phyloP scores from a whole-genome alignment of 257 asterid genomes.

The Nicotiana obtusifolia region DNA sequence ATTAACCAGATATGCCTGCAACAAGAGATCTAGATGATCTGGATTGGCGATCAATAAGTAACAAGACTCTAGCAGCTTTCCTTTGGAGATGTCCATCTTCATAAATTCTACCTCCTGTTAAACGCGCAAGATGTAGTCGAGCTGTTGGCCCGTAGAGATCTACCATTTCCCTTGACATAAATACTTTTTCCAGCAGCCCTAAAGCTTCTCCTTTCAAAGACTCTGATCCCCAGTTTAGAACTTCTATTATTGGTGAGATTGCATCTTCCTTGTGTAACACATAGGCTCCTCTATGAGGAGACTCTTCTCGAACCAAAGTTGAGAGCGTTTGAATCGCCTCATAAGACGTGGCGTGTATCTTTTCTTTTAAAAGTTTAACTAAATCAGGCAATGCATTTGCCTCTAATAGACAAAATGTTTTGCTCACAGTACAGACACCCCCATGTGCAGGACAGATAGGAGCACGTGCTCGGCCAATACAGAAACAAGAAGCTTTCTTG shows the following conservation, averaged over 20 bases:
- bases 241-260: constrained; percentile 35
- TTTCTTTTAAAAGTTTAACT: constrained; percentile 28
- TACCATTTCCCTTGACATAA: constrained; percentile 46
- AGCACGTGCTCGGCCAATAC: constrained; percentile 16
- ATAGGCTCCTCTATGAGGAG: constrained; percentile 45
- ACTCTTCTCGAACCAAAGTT: constrained; percentile 53
- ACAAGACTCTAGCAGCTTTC: constrained; percentile 51
- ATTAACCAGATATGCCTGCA: constrained; percentile 15
- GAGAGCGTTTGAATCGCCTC: constrained; percentile 67
- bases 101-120: constrained; percentile 39
- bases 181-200: constrained; percentile 44
- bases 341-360: constrained; percentile 49
- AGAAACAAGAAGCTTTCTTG: constrained; percentile 19
- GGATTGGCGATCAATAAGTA: constrained; percentile 45
- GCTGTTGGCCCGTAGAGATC: constrained; percentile 41
- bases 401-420: constrained; percentile 48
- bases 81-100: constrained; percentile 52
- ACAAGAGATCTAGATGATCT: constrained; percentile 42
- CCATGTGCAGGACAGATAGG: constrained; percentile 45
- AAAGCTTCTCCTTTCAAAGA: constrained; percentile 51
- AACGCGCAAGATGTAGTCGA: constrained; percentile 31
- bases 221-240: constrained; percentile 53
- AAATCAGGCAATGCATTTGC: constrained; percentile 43
- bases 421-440: constrained; percentile 31
- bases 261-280: constrained; percentile 45